Percentiles rank a stretch among this genome's conserved stretches.
These are phyloP conservation scores for Dothideomycetidae sp. DNA, from an alignment of 2,329 filamentous ascomycete genomes.

Conservation along the genomic window DNA sequence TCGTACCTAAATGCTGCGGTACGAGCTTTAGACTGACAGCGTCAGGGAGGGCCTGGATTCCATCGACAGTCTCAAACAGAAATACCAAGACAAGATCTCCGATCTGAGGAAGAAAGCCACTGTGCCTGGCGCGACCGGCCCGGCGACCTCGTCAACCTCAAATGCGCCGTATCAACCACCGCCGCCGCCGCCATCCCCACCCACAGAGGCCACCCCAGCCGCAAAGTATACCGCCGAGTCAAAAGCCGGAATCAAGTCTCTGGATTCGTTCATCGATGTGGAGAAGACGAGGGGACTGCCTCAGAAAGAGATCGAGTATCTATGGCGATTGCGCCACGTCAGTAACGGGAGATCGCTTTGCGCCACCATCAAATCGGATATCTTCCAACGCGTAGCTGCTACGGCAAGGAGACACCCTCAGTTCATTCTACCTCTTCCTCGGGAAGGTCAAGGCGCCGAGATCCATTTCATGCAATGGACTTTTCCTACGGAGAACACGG, in stretches of 20 bases:
- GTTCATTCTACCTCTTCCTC: constrained; percentile 81
- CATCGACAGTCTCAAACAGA: constrained; percentile 63
- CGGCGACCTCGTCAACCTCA: constrained; percentile 16
- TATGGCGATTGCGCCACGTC: constrained; percentile 85
- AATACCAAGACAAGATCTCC: constrained; percentile 72
- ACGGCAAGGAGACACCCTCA: constrained; percentile 64
- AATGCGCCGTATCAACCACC: constrained; percentile 23
- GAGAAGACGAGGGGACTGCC: constrained; percentile 61
- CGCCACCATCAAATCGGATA: constrained; percentile 59
- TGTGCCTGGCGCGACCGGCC: constrained; percentile 36
- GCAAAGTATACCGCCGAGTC: constrained; percentile 22
- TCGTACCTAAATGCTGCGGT: not conserved
- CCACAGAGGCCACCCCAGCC: constrained; percentile 15
- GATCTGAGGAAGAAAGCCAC: constrained; percentile 54
- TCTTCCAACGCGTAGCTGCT: constrained; percentile 58
- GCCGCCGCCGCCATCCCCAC: constrained; percentile 23
- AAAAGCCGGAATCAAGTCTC: constrained; percentile 43
- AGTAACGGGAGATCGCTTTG: constrained; percentile 61
- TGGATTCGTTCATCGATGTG: constrained; percentile 61
- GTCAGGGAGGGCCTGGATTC: constrained; percentile 47
- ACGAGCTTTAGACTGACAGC: constrained; percentile 3
- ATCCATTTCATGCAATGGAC: constrained; percentile 97
- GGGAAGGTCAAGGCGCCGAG: constrained; percentile 55
- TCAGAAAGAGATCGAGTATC: constrained; percentile 63
- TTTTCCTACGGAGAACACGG: constrained; percentile 53